Evolutionary conservation across 768 basidiomycete genomes (phyloP).

Genomic region (Suillus americanus): DNA sequence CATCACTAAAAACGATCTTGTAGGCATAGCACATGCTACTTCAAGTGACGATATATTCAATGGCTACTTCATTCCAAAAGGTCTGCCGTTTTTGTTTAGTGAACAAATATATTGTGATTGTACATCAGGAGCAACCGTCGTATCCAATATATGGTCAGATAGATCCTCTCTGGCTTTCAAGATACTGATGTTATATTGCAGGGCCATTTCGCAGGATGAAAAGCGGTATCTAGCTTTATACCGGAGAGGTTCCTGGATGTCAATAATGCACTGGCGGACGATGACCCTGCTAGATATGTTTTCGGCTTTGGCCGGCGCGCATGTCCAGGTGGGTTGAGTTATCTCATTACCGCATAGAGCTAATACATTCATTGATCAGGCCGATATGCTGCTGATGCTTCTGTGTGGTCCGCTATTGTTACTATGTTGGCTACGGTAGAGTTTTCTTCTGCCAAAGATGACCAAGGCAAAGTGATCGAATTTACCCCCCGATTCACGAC

Average conservation of each 20-base stretch:
- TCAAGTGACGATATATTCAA: neutral
- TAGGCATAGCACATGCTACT: neutral
- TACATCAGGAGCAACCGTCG: neutral
- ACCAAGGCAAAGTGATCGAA: slow-evolving; percentile 8
- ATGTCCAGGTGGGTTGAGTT: neutral
- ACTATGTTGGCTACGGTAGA: slow-evolving; percentile 7
- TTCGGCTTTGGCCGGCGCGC: no score
- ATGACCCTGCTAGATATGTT: neutral
- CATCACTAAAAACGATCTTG: neutral
- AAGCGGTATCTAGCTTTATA: neutral
- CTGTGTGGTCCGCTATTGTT: slow-evolving; percentile 6
- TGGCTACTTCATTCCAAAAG: neutral
- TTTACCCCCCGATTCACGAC: neutral
- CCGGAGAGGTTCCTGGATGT: neutral
- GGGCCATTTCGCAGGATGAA: neutral
- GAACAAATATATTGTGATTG: neutral
- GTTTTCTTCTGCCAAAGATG: slow-evolving; percentile 2
- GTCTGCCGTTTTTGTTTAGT: neutral
- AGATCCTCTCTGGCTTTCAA: neutral
- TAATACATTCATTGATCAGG: neutral
- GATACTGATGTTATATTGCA: neutral
- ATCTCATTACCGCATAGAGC: neutral
- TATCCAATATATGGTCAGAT: neutral
- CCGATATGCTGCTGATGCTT: slow-evolving; percentile 5
- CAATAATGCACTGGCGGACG: neutral